Evolutionary conservation across 805 yeast genomes (phyloP).

Genomic region (Metschnikowia continentalis): DNA sequence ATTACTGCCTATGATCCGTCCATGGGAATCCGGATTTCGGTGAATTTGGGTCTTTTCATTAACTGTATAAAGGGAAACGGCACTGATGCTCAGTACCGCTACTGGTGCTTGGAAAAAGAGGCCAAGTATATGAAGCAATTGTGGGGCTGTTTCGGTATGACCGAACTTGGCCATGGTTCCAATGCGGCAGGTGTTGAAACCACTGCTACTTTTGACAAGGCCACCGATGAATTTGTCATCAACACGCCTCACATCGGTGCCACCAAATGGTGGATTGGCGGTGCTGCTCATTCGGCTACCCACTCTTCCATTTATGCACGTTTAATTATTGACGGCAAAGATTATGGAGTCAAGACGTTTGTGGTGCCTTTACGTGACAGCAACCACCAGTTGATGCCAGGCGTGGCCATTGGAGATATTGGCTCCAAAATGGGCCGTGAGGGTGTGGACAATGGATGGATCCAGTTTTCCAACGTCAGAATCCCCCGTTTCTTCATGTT

Average conservation of each 20-base stretch:
- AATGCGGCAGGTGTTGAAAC: constrained; percentile 21
- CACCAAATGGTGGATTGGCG: constrained; percentile 50
- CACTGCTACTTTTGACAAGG: constrained; percentile 34
- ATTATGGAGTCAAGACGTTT: constrained; percentile 45
- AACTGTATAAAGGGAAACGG: constrained; percentile 41
- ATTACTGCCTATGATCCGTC: constrained; percentile 38
- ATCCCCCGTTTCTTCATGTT: constrained; percentile 45
- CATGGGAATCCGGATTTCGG: constrained; percentile 34
- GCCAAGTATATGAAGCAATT: constrained; percentile 31
- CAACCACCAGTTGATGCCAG: constrained; percentile 40
- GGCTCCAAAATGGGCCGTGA: constrained; percentile 49
- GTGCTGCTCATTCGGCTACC: constrained; percentile 47
- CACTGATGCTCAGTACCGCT: constrained; percentile 34
- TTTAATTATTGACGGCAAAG: constrained; percentile 40
- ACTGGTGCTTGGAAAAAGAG: constrained; percentile 35
- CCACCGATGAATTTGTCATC: constrained; percentile 39
- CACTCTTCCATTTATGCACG: constrained; percentile 41
- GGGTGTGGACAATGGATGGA: constrained; percentile 48
- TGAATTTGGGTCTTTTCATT: constrained; percentile 38
- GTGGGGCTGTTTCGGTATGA: constrained; percentile 23
- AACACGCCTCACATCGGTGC: constrained; percentile 48
- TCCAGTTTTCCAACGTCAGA: constrained; percentile 41
- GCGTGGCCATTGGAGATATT: constrained; percentile 43
- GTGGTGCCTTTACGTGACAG: constrained; percentile 45
- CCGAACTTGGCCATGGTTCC: constrained; percentile 21